These are phyloP conservation scores for Rhododendron vialii DNA, from an alignment of 148 eudicot genomes.

Conservation along the genomic window DNA sequence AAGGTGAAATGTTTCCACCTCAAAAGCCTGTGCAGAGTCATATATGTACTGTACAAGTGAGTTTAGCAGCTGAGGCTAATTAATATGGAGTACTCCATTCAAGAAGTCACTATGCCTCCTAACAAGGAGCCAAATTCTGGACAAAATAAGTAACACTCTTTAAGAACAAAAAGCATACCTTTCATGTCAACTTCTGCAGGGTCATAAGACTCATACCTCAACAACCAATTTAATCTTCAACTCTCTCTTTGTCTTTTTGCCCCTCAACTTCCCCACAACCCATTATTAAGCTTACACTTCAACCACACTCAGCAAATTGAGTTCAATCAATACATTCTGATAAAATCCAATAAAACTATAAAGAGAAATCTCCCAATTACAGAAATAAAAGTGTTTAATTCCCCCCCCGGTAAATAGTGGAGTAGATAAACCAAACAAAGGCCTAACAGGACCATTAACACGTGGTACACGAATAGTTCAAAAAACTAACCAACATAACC, in stretches of 20 bases:
- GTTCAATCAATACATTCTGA: neutral
- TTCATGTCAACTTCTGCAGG: too few species aligned
- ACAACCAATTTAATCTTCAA: neutral
- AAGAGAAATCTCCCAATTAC: neutral
- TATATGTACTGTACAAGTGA: too few species aligned
- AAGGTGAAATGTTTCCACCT: neutral
- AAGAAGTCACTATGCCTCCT: too few species aligned
- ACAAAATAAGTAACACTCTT: too few species aligned
- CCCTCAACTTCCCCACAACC: neutral
- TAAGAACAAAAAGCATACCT: neutral
- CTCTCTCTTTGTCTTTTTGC: neutral
- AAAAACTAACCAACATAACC: neutral
- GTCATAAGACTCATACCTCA: too few species aligned
- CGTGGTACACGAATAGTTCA: neutral
- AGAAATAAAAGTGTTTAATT: neutral
- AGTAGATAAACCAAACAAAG: neutral
- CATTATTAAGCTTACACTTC: too few species aligned
- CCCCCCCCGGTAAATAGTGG: neutral
- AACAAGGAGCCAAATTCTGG: too few species aligned
- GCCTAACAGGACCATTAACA: neutral
- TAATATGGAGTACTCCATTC: too few species aligned
- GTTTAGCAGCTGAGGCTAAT: neutral
- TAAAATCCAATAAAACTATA: neutral
- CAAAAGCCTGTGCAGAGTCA: neutral
- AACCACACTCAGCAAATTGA: neutral